Evolutionary conservation across 306 rosid species (phyloP), one percentile per base, ranked within the genome.

Genomic region (Rosa chinensis): DNA sequence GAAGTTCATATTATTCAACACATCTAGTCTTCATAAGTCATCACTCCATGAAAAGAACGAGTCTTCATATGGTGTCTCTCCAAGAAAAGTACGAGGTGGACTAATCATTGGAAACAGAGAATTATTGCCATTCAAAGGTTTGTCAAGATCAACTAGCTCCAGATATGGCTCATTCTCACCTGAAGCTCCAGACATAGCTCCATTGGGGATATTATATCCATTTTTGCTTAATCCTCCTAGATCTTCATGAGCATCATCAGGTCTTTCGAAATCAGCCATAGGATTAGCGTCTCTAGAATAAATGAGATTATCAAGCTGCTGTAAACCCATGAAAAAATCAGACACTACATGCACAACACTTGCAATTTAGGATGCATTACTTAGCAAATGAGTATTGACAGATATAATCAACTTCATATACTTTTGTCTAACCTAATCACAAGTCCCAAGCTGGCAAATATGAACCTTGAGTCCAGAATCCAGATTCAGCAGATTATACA

Each of bases 141-240:
- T 6, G 0, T 86, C 88, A 0, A 93, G 89, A 75, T 93, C 98
- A 73, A 0, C 21, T 79, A 93, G 80, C 88, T 91, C 98, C 85
- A 93, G 58, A 74, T 45, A 66, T 8, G 72, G 14, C 25, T 66
- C 72, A 39, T 64, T 64, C 45, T 66, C 72, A 66, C 25, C 23
- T 18, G 48, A 8, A 66, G 72, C 48, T 17, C 21, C 14, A 67
- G 49, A 52, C 43, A 25, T 25, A 52, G 32, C 28, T 77, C 66
- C 72, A 70, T 55, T 43, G 73, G 70, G 68, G 17, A 67, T 63
- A 44, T 52, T 40, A 37, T 20, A 35, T 58, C 47, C 66, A 20
- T 76, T 81, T 23, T 77, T 61, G 72, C 74, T 71, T 77, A 86
- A 77, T 61, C 64, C 84, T 72, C 70, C 88, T 48, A 88, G 64